Conservation (phyloP, 2,329 filamentous ascomycete genomes). For the Cladophialophora chaetospira region DNA sequence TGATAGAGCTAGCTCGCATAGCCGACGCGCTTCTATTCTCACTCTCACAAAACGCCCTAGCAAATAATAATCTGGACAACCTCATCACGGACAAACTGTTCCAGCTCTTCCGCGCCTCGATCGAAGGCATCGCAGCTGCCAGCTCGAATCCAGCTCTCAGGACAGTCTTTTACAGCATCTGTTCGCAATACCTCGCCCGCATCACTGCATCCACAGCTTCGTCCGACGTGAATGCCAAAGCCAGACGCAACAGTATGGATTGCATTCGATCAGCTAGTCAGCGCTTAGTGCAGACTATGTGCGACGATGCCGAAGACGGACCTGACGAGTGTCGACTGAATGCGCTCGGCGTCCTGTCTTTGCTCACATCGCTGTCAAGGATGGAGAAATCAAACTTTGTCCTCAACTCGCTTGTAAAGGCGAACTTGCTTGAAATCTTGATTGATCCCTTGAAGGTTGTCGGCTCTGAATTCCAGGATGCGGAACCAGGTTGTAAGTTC, state of each 20-base stretch:
- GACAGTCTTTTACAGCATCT: conserved; percentile 87
- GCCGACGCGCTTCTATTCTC: conserved; percentile 62
- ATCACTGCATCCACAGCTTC: conserved; percentile 55
- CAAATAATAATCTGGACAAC: conserved; percentile 56
- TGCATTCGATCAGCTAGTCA: conserved; percentile 79
- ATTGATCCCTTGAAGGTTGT: conserved; percentile 83
- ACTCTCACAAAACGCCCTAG: conserved; percentile 35
- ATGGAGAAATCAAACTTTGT: conserved; percentile 72
- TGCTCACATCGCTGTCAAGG: conserved; percentile 72
- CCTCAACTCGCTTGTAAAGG: conserved; percentile 74
- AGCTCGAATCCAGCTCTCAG: conserved; percentile 71
- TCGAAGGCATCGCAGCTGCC: conserved; percentile 73
- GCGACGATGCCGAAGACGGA: conserved; percentile 88
- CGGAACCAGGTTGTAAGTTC: conserved; percentile 57
- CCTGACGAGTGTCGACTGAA: conserved; percentile 80
- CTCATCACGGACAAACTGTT: conserved; percentile 86
- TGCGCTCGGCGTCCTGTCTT: conserved; percentile 79
- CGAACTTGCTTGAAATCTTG: conserved; percentile 89
- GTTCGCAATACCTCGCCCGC: conserved; percentile 78
- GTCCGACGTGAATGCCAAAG: conserved; percentile 49
- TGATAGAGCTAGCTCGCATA: conserved; percentile 75
- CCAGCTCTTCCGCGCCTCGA: conserved; percentile 84
- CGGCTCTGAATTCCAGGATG: conserved; percentile 68
- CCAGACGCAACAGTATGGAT: conserved; percentile 59
- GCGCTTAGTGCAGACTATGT: conserved; percentile 79